phyloP scores from a whole-genome alignment of 306 rosid genomes.

The Quercus engelmannii region DNA sequence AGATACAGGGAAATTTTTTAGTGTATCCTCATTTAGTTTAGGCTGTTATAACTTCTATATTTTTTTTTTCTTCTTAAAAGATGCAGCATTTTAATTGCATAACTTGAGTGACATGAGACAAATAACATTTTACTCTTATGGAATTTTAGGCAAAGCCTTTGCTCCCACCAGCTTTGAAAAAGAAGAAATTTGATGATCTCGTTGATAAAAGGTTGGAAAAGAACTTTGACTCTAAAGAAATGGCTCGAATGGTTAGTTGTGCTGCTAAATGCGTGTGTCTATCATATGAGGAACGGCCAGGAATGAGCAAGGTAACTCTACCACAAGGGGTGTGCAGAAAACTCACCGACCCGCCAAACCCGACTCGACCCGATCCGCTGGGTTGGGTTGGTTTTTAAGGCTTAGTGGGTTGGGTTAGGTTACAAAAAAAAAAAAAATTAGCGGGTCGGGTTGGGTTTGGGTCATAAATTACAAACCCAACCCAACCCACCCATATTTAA shows the following conservation, averaged over 20 bases:
- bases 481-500: no score
- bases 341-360: no score
- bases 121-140: neutral
- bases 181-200: conserved; percentile 39
- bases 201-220: conserved; percentile 44
- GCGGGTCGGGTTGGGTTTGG: no score
- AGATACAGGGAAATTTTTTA: neutral
- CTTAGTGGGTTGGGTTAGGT: no score
- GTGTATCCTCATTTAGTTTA: neutral
- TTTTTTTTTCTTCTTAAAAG: no score
- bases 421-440: no score
- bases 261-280: conserved; percentile 54
- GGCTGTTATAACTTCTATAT: neutral
- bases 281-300: conserved; percentile 50
- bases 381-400: no score
- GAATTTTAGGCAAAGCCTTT: conserved; percentile 69
- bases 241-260: conserved; percentile 47
- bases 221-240: conserved; percentile 38
- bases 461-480: no score
- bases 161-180: conserved; percentile 44
- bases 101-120: neutral
- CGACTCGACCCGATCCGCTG: no score
- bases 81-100: neutral
- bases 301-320: conserved; percentile 59
- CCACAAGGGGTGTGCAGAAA: no score